Percentiles rank a stretch among this genome's conserved stretches.
phyloP scores from a whole-genome alignment of 305 asterid species.

The Plantago lanceolata region DNA sequence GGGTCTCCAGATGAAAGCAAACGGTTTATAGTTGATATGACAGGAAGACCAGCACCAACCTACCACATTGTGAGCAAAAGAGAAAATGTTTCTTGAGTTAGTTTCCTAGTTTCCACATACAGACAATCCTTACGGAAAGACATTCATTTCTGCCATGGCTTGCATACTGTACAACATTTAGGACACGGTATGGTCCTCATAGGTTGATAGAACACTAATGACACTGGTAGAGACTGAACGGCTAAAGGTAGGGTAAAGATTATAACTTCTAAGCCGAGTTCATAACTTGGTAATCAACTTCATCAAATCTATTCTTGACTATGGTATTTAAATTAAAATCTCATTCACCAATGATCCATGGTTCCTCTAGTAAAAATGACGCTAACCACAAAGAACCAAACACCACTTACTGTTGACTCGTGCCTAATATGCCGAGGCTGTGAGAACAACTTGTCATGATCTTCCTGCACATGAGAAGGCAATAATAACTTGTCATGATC shows the following conservation, averaged over 20 bases:
- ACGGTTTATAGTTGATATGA: constrained; percentile 80
- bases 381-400: constrained; percentile 19
- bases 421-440: constrained; percentile 69
- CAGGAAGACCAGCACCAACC: constrained; percentile 99
- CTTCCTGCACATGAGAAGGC: constrained; percentile 49
- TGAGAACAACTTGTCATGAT: constrained; percentile 68
- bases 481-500: constrained; percentile 10
- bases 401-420: constrained; percentile 77
- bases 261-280: background rate
- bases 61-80: constrained; percentile 26
- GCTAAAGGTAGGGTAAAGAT: background rate
- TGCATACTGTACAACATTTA: background rate
- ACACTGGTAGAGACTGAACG: background rate
- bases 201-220: background rate
- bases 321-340: background rate
- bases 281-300: background rate
- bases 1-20: constrained; percentile 78
- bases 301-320: background rate
- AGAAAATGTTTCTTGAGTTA: background rate
- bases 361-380: constrained; percentile 12
- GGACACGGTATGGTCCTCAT: background rate
- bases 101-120: background rate
- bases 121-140: background rate
- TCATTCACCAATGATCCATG: background rate
- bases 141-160: background rate